Percentiles rank a stretch among this genome's conserved stretches.
phyloP scores from a whole-genome alignment of 805 yeast species.

The Metschnikowia lachancei region DNA sequence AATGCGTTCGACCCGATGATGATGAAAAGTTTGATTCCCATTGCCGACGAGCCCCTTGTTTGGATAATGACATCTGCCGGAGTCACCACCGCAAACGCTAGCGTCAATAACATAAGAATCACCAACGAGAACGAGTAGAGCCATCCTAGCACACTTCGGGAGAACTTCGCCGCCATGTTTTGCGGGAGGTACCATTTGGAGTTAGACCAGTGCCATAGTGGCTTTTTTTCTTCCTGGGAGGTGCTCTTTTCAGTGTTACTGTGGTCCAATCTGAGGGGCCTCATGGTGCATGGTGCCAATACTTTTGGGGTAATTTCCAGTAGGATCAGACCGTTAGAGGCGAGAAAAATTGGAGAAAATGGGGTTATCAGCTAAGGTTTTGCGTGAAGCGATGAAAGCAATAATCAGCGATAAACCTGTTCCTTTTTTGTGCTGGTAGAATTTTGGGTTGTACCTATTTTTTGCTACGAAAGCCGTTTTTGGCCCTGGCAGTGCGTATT shows the following conservation, averaged over 20 bases:
- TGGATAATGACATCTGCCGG: slow-evolving; percentile 77
- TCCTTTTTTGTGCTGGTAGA: not conserved
- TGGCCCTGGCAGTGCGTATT: too few relatives aligned
- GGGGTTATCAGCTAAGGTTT: too few relatives aligned
- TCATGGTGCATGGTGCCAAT: not conserved
- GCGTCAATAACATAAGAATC: slow-evolving; percentile 31
- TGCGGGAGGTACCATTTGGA: slow-evolving; percentile 10
- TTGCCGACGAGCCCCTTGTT: slow-evolving; percentile 50
- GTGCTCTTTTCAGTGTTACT: not conserved
- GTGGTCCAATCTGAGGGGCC: not conserved
- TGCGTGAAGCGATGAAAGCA: too few relatives aligned
- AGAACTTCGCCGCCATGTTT: slow-evolving; percentile 19
- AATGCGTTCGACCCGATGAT: slow-evolving; percentile 69
- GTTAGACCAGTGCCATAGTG: not conserved
- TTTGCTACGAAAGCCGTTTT: too few relatives aligned
- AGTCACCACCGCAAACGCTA: slow-evolving; percentile 65
- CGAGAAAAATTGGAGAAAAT: too few relatives aligned
- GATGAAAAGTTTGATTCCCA: slow-evolving; percentile 78
- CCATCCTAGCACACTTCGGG: slow-evolving; percentile 35
- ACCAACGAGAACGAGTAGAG: slow-evolving; percentile 45
- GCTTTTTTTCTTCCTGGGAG: too few relatives aligned
- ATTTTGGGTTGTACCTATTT: too few relatives aligned
- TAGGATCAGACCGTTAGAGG: too few relatives aligned
- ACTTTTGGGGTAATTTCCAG: too few relatives aligned
- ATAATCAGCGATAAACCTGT: too few relatives aligned